These are phyloP conservation scores for Phtheirospermum japonicum DNA, from an alignment of 257 asterid species.

Conservation along the genomic window DNA sequence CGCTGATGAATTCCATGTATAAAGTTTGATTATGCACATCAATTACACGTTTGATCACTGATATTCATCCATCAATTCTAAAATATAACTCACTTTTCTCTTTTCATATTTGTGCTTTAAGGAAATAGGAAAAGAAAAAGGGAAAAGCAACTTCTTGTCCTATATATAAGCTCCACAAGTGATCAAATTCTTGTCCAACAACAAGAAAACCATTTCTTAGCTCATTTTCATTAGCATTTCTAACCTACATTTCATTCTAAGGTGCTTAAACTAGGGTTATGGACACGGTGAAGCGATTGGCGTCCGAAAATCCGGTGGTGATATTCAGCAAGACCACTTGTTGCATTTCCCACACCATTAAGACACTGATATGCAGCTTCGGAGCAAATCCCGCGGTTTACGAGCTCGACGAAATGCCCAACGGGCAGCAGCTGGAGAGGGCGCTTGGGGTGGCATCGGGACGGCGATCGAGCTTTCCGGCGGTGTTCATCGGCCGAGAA, in stretches of 20 bases:
- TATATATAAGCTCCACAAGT: constrained; percentile 34
- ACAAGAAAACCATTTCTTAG: constrained; percentile 6
- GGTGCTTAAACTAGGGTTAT: constrained; percentile 25
- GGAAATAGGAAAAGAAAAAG: background rate
- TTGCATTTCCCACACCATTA: constrained; percentile 10
- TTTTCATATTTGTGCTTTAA: background rate
- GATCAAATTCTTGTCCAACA: constrained; percentile 21
- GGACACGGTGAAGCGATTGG: constrained; percentile 52
- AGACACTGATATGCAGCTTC: constrained; percentile 8
- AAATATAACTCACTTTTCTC: no score
- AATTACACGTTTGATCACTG: no score
- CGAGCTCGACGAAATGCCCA: constrained; percentile 14
- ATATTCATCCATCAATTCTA: no score
- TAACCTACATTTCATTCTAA: constrained; percentile 19
- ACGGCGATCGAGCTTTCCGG: background rate
- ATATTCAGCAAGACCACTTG: constrained; percentile 13
- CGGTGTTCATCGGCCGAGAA: constrained; percentile 1
- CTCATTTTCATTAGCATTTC: background rate
- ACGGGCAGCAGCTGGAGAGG: constrained; percentile 11
- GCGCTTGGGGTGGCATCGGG: background rate
- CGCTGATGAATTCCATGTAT: no score
- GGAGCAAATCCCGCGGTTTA: constrained; percentile 3
- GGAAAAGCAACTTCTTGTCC: constrained; percentile 3
- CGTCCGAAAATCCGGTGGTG: constrained; percentile 15
- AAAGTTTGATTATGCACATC: no score